Evolutionary conservation across 106 monocot species (phyloP).

Genomic region (Acorus gramineus): DNA sequence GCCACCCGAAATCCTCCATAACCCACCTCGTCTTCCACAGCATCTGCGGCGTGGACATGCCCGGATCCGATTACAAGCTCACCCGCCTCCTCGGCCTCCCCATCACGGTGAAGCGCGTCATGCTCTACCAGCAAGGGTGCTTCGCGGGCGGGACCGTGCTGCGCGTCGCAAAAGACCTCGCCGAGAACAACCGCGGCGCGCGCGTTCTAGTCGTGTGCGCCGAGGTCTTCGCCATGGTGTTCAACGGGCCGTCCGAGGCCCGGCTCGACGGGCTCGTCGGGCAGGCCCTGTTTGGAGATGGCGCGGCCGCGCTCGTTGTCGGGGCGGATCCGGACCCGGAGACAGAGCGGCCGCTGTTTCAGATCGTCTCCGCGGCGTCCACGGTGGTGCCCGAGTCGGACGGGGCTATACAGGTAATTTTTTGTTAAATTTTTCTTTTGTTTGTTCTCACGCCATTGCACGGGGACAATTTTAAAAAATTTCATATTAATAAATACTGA

Average conservation of each 20-base stretch:
- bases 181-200: conserved; percentile 77
- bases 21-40: conserved; percentile 75
- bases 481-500: no score
- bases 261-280: conserved; percentile 64
- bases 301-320: conserved; percentile 64
- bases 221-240: conserved; percentile 66
- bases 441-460: no score
- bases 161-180: conserved; percentile 71
- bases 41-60: conserved; percentile 69
- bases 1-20: conserved; percentile 52
- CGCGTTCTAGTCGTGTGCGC: conserved; percentile 68
- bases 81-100: conserved; percentile 58
- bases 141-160: conserved; percentile 66
- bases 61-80: conserved; percentile 78
- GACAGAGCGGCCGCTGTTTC: conserved; percentile 45
- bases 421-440: no score
- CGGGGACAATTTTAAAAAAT: no score
- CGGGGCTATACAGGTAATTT: conserved; percentile 41
- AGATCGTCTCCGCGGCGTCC: conserved; percentile 42
- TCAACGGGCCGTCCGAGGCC: conserved; percentile 48
- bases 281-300: conserved; percentile 73
- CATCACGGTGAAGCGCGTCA: conserved; percentile 53
- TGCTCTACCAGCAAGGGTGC: conserved; percentile 71
- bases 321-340: conserved; percentile 44
- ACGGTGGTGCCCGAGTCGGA: conserved; percentile 59